Percentiles rank a stretch among this genome's conserved stretches.
Evolutionary conservation across 495 filamentous ascomycete species (phyloP).

Genomic region (Penicillium coffeae): DNA sequence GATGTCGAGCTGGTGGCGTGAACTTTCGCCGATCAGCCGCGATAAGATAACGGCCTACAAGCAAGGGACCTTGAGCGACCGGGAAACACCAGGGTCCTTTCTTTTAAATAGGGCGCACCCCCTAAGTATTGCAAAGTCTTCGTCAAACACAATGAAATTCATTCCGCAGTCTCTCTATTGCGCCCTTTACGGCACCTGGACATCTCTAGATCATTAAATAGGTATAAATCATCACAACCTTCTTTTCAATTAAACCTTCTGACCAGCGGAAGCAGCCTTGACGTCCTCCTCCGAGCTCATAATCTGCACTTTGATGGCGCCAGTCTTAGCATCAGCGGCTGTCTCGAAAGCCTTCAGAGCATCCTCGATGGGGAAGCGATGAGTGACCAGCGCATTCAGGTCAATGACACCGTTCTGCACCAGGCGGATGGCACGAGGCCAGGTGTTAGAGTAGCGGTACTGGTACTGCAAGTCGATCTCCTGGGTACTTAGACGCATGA

Average conservation of each 20-base stretch:
- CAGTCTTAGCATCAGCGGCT: constrained; percentile 79
- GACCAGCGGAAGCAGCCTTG: constrained; percentile 37
- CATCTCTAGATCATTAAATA: background rate
- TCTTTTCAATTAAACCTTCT: constrained; percentile 23
- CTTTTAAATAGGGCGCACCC: background rate
- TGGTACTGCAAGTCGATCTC: constrained; percentile 95
- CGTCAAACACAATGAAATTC: background rate
- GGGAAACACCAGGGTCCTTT: background rate
- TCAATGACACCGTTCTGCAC: constrained; percentile 79
- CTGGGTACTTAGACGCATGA: constrained; percentile 83
- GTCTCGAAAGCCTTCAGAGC: constrained; percentile 86
- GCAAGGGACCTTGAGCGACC: background rate
- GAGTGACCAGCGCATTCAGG: constrained; percentile 76
- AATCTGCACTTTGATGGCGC: constrained; percentile 95
- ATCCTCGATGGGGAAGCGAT: constrained; percentile 80
- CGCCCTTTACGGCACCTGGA: background rate
- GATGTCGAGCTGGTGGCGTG: constrained; percentile 16
- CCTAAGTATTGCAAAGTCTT: too few relatives aligned
- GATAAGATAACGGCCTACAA: constrained; percentile 13
- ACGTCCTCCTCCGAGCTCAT: constrained; percentile 49
- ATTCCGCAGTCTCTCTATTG: background rate
- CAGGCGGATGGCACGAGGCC: constrained; percentile 87
- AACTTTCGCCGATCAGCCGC: constrained; percentile 14
- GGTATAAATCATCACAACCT: background rate
- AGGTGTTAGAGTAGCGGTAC: constrained; percentile 93